phyloP scores from a whole-genome alignment of 2,329 filamentous ascomycete species.

The Fusarium tupiense region DNA sequence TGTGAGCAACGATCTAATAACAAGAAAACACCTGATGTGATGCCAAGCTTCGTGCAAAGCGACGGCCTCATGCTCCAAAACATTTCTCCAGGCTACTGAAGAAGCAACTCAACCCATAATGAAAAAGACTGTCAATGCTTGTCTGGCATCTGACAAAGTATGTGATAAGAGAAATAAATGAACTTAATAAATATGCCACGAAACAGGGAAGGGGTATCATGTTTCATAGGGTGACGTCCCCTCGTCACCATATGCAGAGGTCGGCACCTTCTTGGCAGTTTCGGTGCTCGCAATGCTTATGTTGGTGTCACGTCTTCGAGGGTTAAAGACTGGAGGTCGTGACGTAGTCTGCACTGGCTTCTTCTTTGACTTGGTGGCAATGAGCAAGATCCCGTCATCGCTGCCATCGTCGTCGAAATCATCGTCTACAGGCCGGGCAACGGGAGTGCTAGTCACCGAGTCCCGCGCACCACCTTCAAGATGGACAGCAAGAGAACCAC shows the following conservation, averaged over 20 bases:
- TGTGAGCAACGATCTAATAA: conserved; percentile 37
- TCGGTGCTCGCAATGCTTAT: conserved; percentile 70
- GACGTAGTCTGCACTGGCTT: conserved; percentile 44
- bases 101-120: conserved; percentile 27
- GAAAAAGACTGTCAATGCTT: conserved; percentile 26
- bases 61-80: conserved; percentile 24
- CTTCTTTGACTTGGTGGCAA: conserved; percentile 64
- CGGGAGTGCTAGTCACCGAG: conserved; percentile 41
- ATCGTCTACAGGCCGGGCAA: conserved; percentile 47
- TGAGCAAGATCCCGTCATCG: conserved; percentile 64
- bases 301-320: conserved; percentile 66
- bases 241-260: conserved; percentile 49
- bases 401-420: conserved; percentile 61
- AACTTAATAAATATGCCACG: conserved; percentile 24
- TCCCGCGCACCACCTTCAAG: conserved; percentile 35
- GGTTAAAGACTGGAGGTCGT: conserved; percentile 47
- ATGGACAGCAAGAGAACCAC: conserved; percentile 46
- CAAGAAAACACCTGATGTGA: conserved; percentile 31
- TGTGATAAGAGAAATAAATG: conserved; percentile 26
- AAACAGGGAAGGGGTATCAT: conserved; percentile 39
- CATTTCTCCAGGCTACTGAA: conserved; percentile 30
- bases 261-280: conserved; percentile 67
- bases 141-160: conserved; percentile 29
- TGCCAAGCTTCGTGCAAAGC: conserved; percentile 7
- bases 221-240: conserved; percentile 39